Percentiles rank a stretch among this genome's conserved stretches.
phyloP scores from a whole-genome alignment of 1,284 basidiomycete species.

The Porodaedalea pini region DNA sequence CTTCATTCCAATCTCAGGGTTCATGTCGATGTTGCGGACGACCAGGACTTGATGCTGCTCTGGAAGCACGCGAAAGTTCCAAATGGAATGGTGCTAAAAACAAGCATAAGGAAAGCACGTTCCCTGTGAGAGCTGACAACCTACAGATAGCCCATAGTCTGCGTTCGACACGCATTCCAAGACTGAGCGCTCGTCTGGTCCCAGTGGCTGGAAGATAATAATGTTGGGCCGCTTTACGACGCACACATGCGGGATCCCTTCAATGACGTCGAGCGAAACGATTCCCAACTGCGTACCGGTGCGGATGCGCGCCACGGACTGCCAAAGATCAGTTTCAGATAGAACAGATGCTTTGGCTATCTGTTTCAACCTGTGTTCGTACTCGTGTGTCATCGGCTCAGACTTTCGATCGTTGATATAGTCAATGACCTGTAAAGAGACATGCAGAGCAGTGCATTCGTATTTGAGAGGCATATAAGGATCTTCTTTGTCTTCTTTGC shows the following conservation, averaged over 20 bases:
- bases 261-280: slow-evolving; percentile 44
- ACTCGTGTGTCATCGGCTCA: slow-evolving; percentile 39
- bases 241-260: slow-evolving; percentile 42
- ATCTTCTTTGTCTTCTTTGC: slow-evolving; percentile 18
- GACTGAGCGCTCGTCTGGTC: slow-evolving; percentile 19
- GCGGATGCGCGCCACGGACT: slow-evolving; percentile 35
- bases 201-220: slow-evolving; percentile 47
- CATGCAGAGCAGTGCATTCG: slow-evolving; percentile 45
- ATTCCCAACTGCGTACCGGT: slow-evolving; percentile 39
- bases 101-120: slow-evolving; percentile 29
- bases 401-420: slow-evolving; percentile 45
- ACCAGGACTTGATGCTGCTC: slow-evolving; percentile 52
- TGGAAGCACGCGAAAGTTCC: slow-evolving; percentile 44
- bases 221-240: slow-evolving; percentile 42
- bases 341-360: slow-evolving; percentile 19
- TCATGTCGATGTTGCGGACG: slow-evolving; percentile 41
- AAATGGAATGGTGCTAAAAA: slow-evolving; percentile 46
- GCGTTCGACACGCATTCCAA: background rate
- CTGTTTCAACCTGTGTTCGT: slow-evolving; percentile 33
- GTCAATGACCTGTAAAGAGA: slow-evolving; percentile 49
- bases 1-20: slow-evolving; percentile 28
- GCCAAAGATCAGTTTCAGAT: background rate
- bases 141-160: background rate
- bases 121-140: slow-evolving; percentile 18
- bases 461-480: slow-evolving; percentile 33